Evolutionary conservation across 768 basidiomycete genomes (phyloP).

Genomic region (Pisolithus albus): DNA sequence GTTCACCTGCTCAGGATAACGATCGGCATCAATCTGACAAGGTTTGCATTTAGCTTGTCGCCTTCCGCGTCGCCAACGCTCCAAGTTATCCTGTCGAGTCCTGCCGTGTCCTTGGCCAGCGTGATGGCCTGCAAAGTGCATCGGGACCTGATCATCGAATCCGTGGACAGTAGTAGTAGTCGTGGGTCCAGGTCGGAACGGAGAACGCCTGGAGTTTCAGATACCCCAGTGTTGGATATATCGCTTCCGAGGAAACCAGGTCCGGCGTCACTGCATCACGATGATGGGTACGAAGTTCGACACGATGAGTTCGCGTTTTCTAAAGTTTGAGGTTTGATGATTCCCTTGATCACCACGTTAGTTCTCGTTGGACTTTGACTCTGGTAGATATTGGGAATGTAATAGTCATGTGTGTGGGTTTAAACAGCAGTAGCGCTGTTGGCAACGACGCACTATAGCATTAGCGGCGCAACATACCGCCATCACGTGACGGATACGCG

Average conservation of each 20-base stretch:
- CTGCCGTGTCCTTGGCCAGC: not conserved
- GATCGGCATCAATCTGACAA: not conserved
- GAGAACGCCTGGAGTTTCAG: not conserved
- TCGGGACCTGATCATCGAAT: not conserved
- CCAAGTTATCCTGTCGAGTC: not conserved
- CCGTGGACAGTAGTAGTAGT: no score
- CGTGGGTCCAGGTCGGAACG: not conserved
- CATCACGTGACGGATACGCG: no score
- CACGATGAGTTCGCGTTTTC: no score
- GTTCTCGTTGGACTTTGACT: no score
- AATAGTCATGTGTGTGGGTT: no score
- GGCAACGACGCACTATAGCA: no score
- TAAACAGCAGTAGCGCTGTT: no score
- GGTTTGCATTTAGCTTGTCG: not conserved
- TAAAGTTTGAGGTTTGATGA: no score
- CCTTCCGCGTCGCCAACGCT: not conserved
- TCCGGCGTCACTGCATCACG: not conserved
- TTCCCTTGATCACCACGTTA: no score
- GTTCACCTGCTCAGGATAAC: not conserved
- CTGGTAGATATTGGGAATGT: no score
- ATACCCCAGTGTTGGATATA: not conserved
- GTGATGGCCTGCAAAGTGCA: not conserved
- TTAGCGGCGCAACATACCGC: no score
- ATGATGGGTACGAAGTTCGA: not conserved
- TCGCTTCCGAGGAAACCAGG: not conserved